Conservation (phyloP, 441 rosid genomes). For the Kokia cookei region DNA sequence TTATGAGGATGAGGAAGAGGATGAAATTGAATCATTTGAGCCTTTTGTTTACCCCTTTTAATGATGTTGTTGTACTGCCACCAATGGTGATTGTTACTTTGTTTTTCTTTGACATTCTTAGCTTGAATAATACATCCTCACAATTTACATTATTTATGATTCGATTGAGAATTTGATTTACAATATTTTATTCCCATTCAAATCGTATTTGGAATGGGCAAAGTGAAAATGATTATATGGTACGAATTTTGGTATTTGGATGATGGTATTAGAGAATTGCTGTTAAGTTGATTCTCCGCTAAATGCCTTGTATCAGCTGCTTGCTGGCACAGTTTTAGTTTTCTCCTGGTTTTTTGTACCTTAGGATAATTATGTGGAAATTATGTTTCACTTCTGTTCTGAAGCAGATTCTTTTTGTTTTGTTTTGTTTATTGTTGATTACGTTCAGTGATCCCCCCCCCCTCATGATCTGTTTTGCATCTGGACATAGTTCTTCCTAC, state of each 20-base stretch:
- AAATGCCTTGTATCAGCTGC: not conserved
- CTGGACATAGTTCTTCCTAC: not conserved
- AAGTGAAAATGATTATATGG: not conserved
- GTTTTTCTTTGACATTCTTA: not conserved
- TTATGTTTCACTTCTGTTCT: not conserved
- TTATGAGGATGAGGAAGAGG: not conserved
- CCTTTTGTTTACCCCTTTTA: not conserved
- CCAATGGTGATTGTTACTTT: slow-evolving; percentile 3
- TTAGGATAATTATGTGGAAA: not conserved
- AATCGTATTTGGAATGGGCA: not conserved
- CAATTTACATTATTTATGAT: not conserved
- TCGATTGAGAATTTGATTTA: not conserved
- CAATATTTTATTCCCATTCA: not conserved
- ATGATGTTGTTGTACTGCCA: slow-evolving; percentile 25
- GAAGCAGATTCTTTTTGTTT: not conserved
- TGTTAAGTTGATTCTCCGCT: not conserved
- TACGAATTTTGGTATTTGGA: not conserved
- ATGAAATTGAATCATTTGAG: slow-evolving; percentile 1
- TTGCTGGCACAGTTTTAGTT: not conserved
- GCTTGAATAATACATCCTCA: slow-evolving; percentile 6
- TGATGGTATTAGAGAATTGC: not conserved
- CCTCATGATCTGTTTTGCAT: not conserved
- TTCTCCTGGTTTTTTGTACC: not conserved
- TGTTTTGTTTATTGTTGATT: not conserved
- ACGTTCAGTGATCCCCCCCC: too few species aligned